These are phyloP conservation scores for Lycium barbarum DNA, from an alignment of 257 asterid genomes.

Conservation along the genomic window DNA sequence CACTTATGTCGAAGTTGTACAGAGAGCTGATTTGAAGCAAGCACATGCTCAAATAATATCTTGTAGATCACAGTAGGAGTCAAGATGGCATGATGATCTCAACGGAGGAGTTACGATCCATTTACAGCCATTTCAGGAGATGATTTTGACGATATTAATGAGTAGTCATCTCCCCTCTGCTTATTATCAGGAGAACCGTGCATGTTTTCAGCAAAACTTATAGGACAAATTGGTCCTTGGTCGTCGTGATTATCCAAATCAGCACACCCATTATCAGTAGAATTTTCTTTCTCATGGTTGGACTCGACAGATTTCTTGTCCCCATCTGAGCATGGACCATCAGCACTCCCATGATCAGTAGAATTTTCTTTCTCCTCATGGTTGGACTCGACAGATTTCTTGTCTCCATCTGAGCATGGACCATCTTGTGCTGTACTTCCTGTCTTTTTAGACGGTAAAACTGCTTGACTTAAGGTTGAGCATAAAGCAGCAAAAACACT, in stretches of 20 bases:
- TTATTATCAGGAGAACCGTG: slow-evolving; percentile 51
- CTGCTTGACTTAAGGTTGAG: slow-evolving; percentile 65
- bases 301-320: slow-evolving; percentile 41
- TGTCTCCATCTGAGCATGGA: slow-evolving; percentile 40
- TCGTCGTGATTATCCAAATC: slow-evolving; percentile 43
- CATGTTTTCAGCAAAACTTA: slow-evolving; percentile 48
- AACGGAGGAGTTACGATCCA: slow-evolving; percentile 59
- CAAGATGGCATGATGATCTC: slow-evolving; percentile 1
- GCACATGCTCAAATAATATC: slow-evolving; percentile 17
- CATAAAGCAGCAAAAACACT: slow-evolving; percentile 79
- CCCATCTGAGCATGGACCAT: slow-evolving; percentile 39
- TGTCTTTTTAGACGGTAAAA: slow-evolving; percentile 63
- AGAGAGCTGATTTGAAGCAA: slow-evolving; percentile 31
- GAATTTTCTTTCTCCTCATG: slow-evolving; percentile 48
- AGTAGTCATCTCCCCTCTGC: slow-evolving; percentile 58
- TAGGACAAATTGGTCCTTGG: slow-evolving; percentile 53
- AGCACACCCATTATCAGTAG: slow-evolving; percentile 40
- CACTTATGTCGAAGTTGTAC: slow-evolving; percentile 18
- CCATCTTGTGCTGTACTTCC: slow-evolving; percentile 39
- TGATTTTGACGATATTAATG: slow-evolving; percentile 60
- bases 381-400: slow-evolving; percentile 40
- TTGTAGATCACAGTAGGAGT: slow-evolving; percentile 19
- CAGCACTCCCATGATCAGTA: slow-evolving; percentile 39
- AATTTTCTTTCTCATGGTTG: slow-evolving; percentile 41
- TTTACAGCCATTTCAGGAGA: slow-evolving; percentile 90